Percentiles rank a stretch among this genome's conserved stretches.
Evolutionary conservation across 1,284 basidiomycete genomes (phyloP).

Genomic region (Ganoderma leucocontextum): DNA sequence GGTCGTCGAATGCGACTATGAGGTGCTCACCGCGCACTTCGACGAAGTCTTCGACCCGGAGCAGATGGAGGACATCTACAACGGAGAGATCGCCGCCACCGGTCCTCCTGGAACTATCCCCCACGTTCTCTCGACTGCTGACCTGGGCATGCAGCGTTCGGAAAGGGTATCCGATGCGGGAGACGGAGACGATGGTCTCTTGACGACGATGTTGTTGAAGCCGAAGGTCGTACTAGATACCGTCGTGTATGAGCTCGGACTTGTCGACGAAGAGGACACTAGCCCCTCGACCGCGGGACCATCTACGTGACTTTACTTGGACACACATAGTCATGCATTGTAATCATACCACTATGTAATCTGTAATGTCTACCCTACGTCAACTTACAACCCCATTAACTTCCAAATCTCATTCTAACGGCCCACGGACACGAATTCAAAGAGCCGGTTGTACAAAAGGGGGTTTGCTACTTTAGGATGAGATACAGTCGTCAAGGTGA

Average conservation of each 20-base stretch:
- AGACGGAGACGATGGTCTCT: conserved; percentile 34
- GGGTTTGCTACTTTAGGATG: not conserved
- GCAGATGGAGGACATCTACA: conserved; percentile 56
- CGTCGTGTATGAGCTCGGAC: conserved; percentile 34
- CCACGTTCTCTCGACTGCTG: conserved; percentile 48
- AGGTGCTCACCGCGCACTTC: conserved; percentile 50
- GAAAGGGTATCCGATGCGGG: conserved; percentile 33
- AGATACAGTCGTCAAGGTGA: not conserved
- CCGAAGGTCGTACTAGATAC: conserved; percentile 48
- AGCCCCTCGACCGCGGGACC: conserved; percentile 24
- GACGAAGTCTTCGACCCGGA: conserved; percentile 49
- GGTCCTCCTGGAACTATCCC: conserved; percentile 24
- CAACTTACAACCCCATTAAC: not conserved
- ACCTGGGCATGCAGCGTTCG: conserved; percentile 44
- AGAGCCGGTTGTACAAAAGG: no score
- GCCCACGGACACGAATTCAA: no score
- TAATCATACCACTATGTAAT: not conserved
- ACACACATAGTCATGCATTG: not conserved
- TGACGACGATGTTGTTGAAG: conserved; percentile 42
- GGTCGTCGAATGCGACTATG: conserved; percentile 50
- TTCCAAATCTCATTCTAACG: no score
- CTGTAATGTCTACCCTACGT: not conserved
- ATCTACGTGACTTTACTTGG: conserved; percentile 14
- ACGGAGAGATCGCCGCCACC: conserved; percentile 23
- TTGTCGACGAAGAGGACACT: conserved; percentile 34